phyloP scores from a whole-genome alignment of 306 rosid genomes.

The Gynostemma pentaphyllum region DNA sequence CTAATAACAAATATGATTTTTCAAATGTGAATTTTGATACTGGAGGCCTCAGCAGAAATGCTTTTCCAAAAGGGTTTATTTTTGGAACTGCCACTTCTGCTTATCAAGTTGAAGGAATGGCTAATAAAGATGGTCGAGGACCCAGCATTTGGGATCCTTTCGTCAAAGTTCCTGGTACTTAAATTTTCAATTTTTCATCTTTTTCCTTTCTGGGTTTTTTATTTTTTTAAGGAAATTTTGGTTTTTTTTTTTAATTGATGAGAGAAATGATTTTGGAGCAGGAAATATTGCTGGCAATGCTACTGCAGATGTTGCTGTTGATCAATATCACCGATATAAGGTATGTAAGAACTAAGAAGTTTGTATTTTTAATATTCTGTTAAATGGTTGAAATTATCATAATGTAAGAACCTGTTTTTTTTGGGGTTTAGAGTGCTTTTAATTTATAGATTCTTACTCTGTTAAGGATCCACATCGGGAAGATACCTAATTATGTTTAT shows the following conservation, averaged over 20 bases:
- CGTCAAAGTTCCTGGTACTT: constrained; percentile 54
- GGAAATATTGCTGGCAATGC: constrained; percentile 63
- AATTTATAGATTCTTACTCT: no score
- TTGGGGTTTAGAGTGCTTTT: no score
- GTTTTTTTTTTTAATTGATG: background rate
- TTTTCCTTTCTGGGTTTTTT: no score
- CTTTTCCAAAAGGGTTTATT: constrained; percentile 48
- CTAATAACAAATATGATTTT: background rate
- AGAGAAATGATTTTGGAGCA: no score
- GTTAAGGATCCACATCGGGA: no score
- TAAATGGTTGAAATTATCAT: no score
- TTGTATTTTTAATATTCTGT: background rate
- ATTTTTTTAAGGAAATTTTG: background rate
- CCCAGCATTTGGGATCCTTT: constrained; percentile 91
- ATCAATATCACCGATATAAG: constrained; percentile 80
- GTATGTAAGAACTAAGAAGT: constrained; percentile 15
- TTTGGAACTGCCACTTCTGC: constrained; percentile 88
- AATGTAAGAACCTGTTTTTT: no score
- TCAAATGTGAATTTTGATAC: constrained; percentile 20
- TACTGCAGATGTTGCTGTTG: constrained; percentile 69
- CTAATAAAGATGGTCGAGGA: constrained; percentile 69
- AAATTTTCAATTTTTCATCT: background rate
- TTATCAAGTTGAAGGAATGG: constrained; percentile 89
- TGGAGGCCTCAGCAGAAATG: constrained; percentile 40
- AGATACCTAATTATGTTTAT: no score